A percentile compares a stretch with the other conserved stretches of the same genome.
These are phyloP conservation scores for Aschersonia sp. DNA, from an alignment of 2,329 filamentous ascomycete genomes.

Conservation along the genomic window DNA sequence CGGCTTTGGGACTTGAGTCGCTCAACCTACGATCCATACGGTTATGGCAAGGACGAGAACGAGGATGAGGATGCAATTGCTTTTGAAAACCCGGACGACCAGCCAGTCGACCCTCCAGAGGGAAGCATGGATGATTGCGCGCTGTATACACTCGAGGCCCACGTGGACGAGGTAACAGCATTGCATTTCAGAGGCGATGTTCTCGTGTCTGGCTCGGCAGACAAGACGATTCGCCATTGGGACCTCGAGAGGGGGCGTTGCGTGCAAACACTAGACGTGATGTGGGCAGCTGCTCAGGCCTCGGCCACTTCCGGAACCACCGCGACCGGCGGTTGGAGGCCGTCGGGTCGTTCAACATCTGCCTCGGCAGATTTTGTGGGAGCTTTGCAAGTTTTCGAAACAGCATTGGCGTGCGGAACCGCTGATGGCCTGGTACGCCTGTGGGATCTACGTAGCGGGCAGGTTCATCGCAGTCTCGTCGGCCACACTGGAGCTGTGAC, in stretches of 20 bases:
- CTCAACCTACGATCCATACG: conserved; percentile 65
- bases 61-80: conserved; percentile 54
- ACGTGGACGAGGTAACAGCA: conserved; percentile 89
- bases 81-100: conserved; percentile 57
- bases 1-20: conserved; percentile 88
- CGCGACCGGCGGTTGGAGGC: conserved; percentile 54
- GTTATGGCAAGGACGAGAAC: conserved; percentile 42
- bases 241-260: conserved; percentile 94
- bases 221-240: conserved; percentile 97
- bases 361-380: conserved; percentile 83
- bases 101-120: conserved; percentile 52
- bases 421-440: conserved; percentile 93
- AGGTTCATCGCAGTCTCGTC: conserved; percentile 91
- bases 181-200: conserved; percentile 81
- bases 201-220: conserved; percentile 85
- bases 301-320: conserved; percentile 48
- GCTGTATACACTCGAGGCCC: conserved; percentile 75
- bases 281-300: conserved; percentile 93
- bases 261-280: conserved; percentile 90
- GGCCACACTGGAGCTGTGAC: conserved; percentile 93
- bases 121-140: conserved; percentile 82
- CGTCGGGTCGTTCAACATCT: conserved; percentile 45
- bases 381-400: conserved; percentile 88
- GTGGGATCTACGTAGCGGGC: conserved; percentile 92
- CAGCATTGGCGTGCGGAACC: conserved; percentile 87